Conservation (phyloP, 2,329 filamentous ascomycete species). For the Exophiala sideris region DNA sequence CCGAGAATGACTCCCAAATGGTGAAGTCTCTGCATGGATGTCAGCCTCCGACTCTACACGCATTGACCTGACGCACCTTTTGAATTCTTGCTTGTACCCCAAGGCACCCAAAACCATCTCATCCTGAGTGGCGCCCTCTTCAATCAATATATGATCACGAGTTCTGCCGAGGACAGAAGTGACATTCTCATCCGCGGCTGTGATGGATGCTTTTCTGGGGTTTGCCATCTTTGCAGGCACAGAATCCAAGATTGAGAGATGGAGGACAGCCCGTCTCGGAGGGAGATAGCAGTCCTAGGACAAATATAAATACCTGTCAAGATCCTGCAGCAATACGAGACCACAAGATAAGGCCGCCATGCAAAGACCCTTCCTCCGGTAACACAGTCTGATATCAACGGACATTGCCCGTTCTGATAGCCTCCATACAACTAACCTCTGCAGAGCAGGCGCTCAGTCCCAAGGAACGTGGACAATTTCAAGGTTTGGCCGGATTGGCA, state of each 20-base stretch:
- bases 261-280: neutral
- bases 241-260: neutral
- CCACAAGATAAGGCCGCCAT: too few relatives aligned
- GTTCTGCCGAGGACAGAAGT: constrained; percentile 24
- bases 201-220: constrained; percentile 14
- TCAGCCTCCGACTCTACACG: neutral
- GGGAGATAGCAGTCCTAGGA: too few relatives aligned
- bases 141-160: constrained; percentile 23
- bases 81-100: constrained; percentile 37
- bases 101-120: constrained; percentile 42
- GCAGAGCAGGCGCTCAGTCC: too few relatives aligned
- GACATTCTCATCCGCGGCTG: constrained; percentile 21
- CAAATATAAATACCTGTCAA: too few relatives aligned
- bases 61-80: constrained; percentile 11
- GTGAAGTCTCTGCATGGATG: constrained; percentile 29
- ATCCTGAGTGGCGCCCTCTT: constrained; percentile 34
- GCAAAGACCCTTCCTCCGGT: too few relatives aligned
- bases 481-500: too few relatives aligned
- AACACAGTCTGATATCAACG: too few relatives aligned
- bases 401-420: too few relatives aligned
- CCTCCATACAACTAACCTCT: too few relatives aligned
- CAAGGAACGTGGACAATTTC: too few relatives aligned
- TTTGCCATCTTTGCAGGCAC: constrained; percentile 7
- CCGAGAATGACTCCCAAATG: constrained; percentile 35
- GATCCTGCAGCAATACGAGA: too few relatives aligned